A percentile compares a stretch with the other conserved stretches of the same genome.
Evolutionary conservation across 2,329 filamentous ascomycete genomes (phyloP).

Genomic region (Harringtonia aguacate): DNA sequence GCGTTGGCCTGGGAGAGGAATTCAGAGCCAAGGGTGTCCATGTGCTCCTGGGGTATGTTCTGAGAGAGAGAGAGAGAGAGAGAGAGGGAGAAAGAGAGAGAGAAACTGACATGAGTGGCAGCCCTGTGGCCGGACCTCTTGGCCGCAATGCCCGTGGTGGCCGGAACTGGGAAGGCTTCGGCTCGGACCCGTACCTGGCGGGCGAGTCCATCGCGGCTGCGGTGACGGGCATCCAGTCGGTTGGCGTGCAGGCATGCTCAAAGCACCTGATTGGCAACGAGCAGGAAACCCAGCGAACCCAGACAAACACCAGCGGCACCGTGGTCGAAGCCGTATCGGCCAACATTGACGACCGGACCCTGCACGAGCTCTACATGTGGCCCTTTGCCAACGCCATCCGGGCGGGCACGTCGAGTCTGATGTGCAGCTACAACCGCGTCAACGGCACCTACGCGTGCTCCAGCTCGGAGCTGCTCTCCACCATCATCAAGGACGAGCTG

Average conservation of each 20-base stretch:
- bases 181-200: neutral
- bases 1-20: constrained; percentile 60
- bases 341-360: neutral
- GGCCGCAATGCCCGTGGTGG: neutral
- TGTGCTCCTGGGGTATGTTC: constrained; percentile 59
- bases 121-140: constrained; percentile 17
- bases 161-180: neutral
- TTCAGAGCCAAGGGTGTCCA: constrained; percentile 64
- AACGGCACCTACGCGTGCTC: neutral
- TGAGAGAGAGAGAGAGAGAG: no score
- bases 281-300: no score
- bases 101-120: no score
- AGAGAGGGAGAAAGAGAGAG: no score
- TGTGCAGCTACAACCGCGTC: neutral
- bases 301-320: neutral
- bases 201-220: neutral
- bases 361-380: neutral
- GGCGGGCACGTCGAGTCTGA: neutral
- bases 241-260: neutral
- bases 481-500: neutral
- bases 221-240: neutral
- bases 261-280: neutral
- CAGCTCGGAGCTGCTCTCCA: neutral
- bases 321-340: neutral
- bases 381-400: neutral